Evolutionary conservation across 2,329 filamentous ascomycete genomes (phyloP).

Genomic region (Macrophomina tecta): DNA sequence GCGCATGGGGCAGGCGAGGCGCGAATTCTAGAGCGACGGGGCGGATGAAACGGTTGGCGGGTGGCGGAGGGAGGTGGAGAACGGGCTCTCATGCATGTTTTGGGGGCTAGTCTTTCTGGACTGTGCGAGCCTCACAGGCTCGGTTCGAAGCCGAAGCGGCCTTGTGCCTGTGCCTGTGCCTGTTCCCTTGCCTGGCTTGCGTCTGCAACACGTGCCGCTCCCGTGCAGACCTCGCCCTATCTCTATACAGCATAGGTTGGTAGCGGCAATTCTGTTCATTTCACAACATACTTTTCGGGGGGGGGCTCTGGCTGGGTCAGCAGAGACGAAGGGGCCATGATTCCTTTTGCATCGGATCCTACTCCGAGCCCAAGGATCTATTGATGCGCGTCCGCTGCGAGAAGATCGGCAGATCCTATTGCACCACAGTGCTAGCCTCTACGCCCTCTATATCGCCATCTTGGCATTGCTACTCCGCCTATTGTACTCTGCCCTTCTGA

Average conservation of each 20-base stretch:
- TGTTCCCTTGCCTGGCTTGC: too few species aligned
- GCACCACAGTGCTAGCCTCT: not conserved
- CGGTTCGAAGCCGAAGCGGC: not conserved
- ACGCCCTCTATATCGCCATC: not conserved
- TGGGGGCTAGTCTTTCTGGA: not conserved
- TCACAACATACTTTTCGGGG: not conserved
- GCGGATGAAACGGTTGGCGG: slow-evolving; percentile 16
- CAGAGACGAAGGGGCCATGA: not conserved
- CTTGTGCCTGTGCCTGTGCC: not conserved
- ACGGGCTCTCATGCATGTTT: slow-evolving; percentile 3
- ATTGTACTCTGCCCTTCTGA: too few species aligned
- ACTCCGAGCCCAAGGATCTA: not conserved
- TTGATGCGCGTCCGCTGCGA: not conserved
- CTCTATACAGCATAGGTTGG: not conserved
- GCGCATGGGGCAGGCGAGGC: not conserved
- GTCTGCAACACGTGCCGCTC: not conserved
- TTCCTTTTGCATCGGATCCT: slow-evolving; percentile 6
- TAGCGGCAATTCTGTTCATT: not conserved
- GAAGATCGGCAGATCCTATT: slow-evolving; percentile 1
- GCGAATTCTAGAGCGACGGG: not conserved
- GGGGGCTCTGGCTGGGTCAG: not conserved
- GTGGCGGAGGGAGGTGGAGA: not conserved
- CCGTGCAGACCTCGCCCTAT: not conserved
- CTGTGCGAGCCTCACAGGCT: not conserved
- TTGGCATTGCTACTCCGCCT: not conserved